Evolutionary conservation across 2,329 filamentous ascomycete genomes (phyloP).

Genomic region (Claviceps sorghi): DNA sequence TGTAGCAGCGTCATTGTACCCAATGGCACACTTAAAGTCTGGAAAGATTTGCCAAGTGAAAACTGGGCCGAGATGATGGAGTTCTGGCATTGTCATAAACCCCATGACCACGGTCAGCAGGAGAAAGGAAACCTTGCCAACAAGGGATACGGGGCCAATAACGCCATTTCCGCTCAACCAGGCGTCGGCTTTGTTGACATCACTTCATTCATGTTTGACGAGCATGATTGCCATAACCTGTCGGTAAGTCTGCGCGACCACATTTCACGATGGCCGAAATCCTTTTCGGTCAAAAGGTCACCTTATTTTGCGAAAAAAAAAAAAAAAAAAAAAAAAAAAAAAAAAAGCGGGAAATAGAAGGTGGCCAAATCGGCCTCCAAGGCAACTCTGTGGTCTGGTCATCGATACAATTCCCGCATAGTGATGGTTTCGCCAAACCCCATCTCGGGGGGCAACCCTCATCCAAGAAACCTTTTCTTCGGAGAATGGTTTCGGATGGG

Average conservation of each 20-base stretch:
- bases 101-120: conserved; percentile 40
- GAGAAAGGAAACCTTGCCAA: conserved; percentile 35
- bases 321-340: not conserved
- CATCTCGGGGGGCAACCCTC: conserved; percentile 11
- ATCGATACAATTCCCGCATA: conserved; percentile 60
- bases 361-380: conserved; percentile 35
- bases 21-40: conserved; percentile 32
- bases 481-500: conserved; percentile 26
- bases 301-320: not conserved
- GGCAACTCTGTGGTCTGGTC: conserved; percentile 38
- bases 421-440: conserved; percentile 19
- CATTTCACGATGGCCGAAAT: no score
- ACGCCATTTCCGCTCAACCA: conserved; percentile 49
- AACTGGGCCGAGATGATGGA: conserved; percentile 99
- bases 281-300: not conserved
- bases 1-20: conserved; percentile 26
- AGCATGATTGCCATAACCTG: conserved; percentile 44
- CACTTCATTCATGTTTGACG: conserved; percentile 56
- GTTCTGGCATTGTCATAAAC: conserved; percentile 99
- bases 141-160: conserved; percentile 75
- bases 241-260: conserved; percentile 18
- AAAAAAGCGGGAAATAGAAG: conserved; percentile 40
- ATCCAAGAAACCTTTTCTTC: conserved; percentile 23
- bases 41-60: conserved; percentile 91
- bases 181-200: conserved; percentile 69